These are phyloP conservation scores for Acer saccharum DNA, from an alignment of 345 rosid genomes.

Conservation along the genomic window DNA sequence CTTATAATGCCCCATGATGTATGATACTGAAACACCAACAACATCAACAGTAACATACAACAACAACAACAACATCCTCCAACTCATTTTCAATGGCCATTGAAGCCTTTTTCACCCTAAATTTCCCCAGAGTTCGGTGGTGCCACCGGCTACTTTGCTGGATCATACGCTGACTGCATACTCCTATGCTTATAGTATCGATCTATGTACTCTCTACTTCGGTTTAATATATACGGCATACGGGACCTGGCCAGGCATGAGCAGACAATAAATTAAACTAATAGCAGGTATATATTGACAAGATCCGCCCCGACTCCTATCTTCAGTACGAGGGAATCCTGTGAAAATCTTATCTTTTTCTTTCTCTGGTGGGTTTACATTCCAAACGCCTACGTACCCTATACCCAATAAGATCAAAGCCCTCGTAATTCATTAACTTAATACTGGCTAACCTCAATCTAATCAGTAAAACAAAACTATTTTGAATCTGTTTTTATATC, in stretches of 20 bases:
- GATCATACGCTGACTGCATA: neutral
- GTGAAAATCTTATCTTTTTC: too few relatives aligned
- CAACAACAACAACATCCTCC: neutral
- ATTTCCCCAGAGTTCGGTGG: neutral
- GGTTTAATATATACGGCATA: constrained; percentile 17
- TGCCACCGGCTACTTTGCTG: neutral
- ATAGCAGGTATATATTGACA: neutral
- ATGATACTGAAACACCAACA: neutral
- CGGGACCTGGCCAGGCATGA: constrained; percentile 41
- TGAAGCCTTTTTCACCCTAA: neutral
- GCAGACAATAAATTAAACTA: neutral
- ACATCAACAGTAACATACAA: neutral
- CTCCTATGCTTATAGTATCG: too few relatives aligned
- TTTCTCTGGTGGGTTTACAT: too few relatives aligned
- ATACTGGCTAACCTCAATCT: too few relatives aligned
- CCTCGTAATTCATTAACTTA: too few relatives aligned
- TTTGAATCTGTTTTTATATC: too few relatives aligned
- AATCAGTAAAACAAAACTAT: too few relatives aligned
- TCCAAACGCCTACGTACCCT: too few relatives aligned
- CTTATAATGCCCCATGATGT: neutral
- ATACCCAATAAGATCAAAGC: too few relatives aligned
- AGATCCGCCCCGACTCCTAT: too few relatives aligned
- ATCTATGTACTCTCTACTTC: neutral
- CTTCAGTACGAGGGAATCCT: too few relatives aligned
- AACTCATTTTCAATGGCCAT: constrained; percentile 1